A percentile compares a stretch with the other conserved stretches of the same genome.
phyloP scores from a whole-genome alignment of 2,329 filamentous ascomycete genomes.

The Scedosporium aurantiacum region DNA sequence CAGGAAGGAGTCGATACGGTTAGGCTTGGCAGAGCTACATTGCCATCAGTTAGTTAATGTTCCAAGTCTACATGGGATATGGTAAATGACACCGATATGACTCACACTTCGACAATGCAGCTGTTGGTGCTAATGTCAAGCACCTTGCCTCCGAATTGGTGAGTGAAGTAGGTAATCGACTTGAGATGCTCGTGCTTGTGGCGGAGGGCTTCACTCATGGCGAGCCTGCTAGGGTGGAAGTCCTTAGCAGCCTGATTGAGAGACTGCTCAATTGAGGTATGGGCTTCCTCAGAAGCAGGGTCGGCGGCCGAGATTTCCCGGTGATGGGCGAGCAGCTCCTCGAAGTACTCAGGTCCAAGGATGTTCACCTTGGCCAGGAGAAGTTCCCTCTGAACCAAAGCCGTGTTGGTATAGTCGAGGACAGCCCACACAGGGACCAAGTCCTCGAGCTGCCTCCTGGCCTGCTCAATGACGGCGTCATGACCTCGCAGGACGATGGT shows the following conservation, averaged over 20 bases:
- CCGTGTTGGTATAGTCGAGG: conserved; percentile 84
- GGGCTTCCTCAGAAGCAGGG: conserved; percentile 22
- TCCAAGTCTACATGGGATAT: not conserved
- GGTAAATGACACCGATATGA: conserved; percentile 14
- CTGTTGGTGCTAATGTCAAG: conserved; percentile 97
- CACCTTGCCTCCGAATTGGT: conserved; percentile 97
- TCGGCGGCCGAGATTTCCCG: conserved; percentile 62
- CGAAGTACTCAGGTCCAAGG: conserved; percentile 93
- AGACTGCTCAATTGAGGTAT: conserved; percentile 19
- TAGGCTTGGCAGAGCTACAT: conserved; percentile 74
- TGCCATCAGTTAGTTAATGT: conserved; percentile 14
- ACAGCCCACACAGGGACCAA: conserved; percentile 97
- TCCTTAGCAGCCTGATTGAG: conserved; percentile 46
- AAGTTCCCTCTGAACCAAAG: conserved; percentile 90
- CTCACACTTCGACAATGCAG: conserved; percentile 95
- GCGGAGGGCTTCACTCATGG: conserved; percentile 76
- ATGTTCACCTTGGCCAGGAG: conserved; percentile 95
- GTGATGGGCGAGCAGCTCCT: conserved; percentile 91
- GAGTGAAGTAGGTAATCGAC: conserved; percentile 89
- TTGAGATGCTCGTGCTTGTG: conserved; percentile 97
- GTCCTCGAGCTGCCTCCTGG: conserved; percentile 87
- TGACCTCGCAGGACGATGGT: conserved; percentile 95
- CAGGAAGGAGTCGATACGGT: conserved; percentile 92
- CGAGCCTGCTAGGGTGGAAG: conserved; percentile 83
- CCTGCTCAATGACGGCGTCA: conserved; percentile 95